Evolutionary conservation across 768 basidiomycete species (phyloP).

Genomic region (Russula emetica): DNA sequence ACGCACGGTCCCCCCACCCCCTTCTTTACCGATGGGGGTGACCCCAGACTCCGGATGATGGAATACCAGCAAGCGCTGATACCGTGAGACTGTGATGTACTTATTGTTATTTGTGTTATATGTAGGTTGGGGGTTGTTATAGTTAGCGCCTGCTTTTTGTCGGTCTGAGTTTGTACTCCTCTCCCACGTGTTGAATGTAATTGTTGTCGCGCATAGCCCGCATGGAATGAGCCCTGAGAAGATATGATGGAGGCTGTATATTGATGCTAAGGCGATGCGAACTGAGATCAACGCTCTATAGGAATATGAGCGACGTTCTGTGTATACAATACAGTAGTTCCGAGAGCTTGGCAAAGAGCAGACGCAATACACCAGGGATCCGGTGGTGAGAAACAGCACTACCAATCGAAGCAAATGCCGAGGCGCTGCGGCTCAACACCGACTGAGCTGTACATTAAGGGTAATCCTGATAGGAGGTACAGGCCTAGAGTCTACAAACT

Average conservation of each 20-base stretch:
- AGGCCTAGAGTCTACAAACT: not conserved
- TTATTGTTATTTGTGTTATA: conserved; percentile 22
- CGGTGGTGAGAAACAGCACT: not conserved
- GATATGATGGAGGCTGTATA: conserved; percentile 1
- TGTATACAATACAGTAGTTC: not conserved
- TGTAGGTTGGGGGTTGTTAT: conserved; percentile 6
- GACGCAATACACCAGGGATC: not conserved
- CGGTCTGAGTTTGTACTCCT: conserved; percentile 21
- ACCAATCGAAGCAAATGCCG: not conserved
- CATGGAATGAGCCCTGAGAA: not conserved
- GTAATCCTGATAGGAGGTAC: not conserved
- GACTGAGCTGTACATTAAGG: not conserved
- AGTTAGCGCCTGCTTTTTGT: conserved; percentile 23
- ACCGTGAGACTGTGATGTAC: conserved; percentile 10
- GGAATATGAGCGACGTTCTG: not conserved
- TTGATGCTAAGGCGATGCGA: not conserved
- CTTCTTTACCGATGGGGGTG: not conserved
- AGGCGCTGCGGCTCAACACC: no score
- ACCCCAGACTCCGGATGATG: conserved; percentile 3
- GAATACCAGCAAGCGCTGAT: conserved; percentile 4
- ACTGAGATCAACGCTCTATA: not conserved
- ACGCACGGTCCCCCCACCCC: conserved; percentile 13
- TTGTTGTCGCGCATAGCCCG: conserved; percentile 11
- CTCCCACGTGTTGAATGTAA: conserved; percentile 20
- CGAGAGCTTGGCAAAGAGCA: not conserved